These are phyloP conservation scores for Arxiozyma bovina DNA, from an alignment of 1,139 yeast species.

Conservation along the genomic window DNA sequence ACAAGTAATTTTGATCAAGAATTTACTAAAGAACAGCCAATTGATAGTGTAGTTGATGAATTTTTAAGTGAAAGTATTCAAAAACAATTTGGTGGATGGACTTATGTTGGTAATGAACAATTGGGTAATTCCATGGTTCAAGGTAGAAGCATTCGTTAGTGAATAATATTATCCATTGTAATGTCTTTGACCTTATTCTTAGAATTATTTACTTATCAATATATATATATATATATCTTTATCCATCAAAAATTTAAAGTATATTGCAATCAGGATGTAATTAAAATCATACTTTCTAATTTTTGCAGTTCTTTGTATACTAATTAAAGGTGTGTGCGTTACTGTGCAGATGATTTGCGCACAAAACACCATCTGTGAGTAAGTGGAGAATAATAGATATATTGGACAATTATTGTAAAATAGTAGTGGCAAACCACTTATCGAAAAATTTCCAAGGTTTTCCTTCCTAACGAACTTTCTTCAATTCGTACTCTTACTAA, in stretches of 20 bases:
- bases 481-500: not conserved
- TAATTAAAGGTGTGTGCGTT: not conserved
- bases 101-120: slow-evolving; percentile 63
- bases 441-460: too few relatives aligned
- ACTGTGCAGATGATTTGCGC: too few relatives aligned
- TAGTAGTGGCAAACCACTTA: not conserved
- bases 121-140: slow-evolving; percentile 30
- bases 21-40: slow-evolving; percentile 87
- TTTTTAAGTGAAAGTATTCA: slow-evolving; percentile 84
- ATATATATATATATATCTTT: too few relatives aligned
- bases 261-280: not conserved
- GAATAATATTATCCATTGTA: not conserved
- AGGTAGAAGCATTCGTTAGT: slow-evolving; percentile 23
- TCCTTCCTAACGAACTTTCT: not conserved
- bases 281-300: too few relatives aligned
- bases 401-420: not conserved
- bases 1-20: slow-evolving; percentile 91
- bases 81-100: slow-evolving; percentile 98
- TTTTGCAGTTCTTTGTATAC: too few relatives aligned
- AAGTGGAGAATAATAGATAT: not conserved
- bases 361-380: not conserved
- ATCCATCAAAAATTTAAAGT: too few relatives aligned
- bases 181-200: too few relatives aligned
- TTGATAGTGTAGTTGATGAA: slow-evolving; percentile 92
- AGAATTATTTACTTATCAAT: not conserved